These are phyloP conservation scores for Corchorus capsularis DNA, from an alignment of 345 rosid species.

Conservation along the genomic window DNA sequence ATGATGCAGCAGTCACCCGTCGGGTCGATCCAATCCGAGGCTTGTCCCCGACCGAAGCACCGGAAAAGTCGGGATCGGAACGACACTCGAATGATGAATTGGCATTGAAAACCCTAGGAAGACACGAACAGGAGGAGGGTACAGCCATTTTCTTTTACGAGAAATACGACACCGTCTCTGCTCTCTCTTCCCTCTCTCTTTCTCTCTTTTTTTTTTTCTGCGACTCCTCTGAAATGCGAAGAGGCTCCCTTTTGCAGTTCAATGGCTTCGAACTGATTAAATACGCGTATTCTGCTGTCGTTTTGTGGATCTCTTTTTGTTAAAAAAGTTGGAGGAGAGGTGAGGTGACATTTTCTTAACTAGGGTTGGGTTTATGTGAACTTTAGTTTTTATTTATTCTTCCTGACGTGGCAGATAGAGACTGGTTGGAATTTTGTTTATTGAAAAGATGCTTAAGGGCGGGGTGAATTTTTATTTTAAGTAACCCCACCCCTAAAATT, in stretches of 20 bases:
- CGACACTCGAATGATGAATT: slow-evolving; percentile 61
- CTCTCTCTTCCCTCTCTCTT: slow-evolving; percentile 12
- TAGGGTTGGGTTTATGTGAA: slow-evolving; percentile 11
- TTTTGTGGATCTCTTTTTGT: not conserved
- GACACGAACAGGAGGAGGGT: slow-evolving; percentile 42
- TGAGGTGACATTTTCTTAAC: not conserved
- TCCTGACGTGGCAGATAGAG: slow-evolving; percentile 4
- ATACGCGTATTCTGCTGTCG: slow-evolving; percentile 9
- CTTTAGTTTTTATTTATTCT: not conserved
- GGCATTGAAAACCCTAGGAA: slow-evolving; percentile 32
- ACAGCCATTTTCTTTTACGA: slow-evolving; percentile 43
- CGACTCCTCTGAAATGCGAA: slow-evolving; percentile 15
- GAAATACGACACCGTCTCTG: slow-evolving; percentile 3
- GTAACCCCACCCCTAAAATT: not conserved
- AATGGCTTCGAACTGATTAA: not conserved
- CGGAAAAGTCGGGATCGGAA: slow-evolving; percentile 64
- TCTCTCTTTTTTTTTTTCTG: not conserved
- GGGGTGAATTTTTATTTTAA: not conserved
- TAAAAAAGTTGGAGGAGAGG: not conserved
- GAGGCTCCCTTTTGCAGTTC: not conserved
- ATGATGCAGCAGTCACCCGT: not conserved
- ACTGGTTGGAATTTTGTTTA: not conserved
- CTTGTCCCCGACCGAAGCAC: slow-evolving; percentile 38
- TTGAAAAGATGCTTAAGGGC: no score
- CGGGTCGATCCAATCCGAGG: slow-evolving; percentile 15